Evolutionary conservation across 352 stramenopile species (phyloP).

Genomic region (Globisporangium spiculum): DNA sequence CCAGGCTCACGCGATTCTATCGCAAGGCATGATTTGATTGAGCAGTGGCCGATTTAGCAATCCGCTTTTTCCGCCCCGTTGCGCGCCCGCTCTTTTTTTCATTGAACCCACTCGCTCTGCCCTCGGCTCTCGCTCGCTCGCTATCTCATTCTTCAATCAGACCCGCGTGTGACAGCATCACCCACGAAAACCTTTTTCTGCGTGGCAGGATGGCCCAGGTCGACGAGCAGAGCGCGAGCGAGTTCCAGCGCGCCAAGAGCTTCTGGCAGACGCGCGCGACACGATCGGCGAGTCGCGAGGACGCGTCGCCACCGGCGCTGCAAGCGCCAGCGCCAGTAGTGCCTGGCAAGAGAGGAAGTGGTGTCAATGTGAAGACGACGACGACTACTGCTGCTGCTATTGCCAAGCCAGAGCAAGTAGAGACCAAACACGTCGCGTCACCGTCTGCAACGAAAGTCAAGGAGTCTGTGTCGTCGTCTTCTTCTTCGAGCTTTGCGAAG

Average conservation of each 20-base stretch:
- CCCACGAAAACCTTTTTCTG: too few relatives aligned
- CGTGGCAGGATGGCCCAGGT: conserved; percentile 1
- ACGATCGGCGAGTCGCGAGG: conserved; percentile 27
- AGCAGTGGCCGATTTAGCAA: neutral
- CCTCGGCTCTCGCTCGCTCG: too few relatives aligned
- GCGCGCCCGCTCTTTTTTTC: conserved; percentile 1
- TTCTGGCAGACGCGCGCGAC: conserved; percentile 64
- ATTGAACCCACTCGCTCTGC: neutral
- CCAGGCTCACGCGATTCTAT: neutral
- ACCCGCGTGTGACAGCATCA: neutral
- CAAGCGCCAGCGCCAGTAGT: neutral
- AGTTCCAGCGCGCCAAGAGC: conserved; percentile 56
- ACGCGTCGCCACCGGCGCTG: neutral
- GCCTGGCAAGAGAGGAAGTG: neutral
- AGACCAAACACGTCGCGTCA: neutral
- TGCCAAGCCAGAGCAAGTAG: neutral
- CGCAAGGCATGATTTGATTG: neutral
- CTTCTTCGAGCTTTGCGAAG: conserved; percentile 17
- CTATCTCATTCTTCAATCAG: conserved; percentile 11
- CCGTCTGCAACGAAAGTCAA: conserved; percentile 6
- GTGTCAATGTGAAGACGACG: conserved; percentile 4
- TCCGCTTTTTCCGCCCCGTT: neutral
- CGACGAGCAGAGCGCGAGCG: conserved; percentile 11
- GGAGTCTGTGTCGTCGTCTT: neutral
- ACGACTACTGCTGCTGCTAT: neutral